Base-by-base conservation (phyloP, 2,329 filamentous ascomycete genomes). In the Cercospora janseana region DNA sequence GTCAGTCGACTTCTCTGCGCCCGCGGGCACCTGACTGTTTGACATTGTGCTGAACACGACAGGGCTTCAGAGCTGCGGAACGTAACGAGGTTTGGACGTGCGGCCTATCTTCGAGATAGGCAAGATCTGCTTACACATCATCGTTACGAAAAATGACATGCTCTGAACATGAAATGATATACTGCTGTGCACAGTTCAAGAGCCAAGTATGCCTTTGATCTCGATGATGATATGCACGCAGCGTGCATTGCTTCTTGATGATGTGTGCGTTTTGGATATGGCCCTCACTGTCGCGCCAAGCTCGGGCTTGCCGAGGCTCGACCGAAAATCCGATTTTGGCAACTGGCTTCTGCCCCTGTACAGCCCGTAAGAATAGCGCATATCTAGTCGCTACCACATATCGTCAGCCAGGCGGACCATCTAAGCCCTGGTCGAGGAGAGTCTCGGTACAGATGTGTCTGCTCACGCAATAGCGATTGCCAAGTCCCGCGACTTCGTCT, bases 311-410 rank as follows among this genome's bases (percentile, higher is more conserved):
- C 41, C 41, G 26, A 31, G 27, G 41, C 26, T n/a, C 20, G 18
- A 44, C 26, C 41, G 26, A 32, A 6, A 15, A n/a, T n/a, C 29
- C 29, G 12, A 32, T n/a, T 44, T 44, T 28, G 28, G 41, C 26
- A 44, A 23, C 32, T 26, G 26, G 24, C 12, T 44, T 44, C 18
- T 18, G 28, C 41, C 41, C 41, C 41, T 44, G 41, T 44, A 32
- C 7, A 6, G 24, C 18, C 15, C 20, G 15, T 10, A 44, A 20
- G 15, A 18, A 44, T 28, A 24, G 16, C 20, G 16, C 13, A 35
- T n/a, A n/a, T n/a, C n/a, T n/a, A n/a, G n/a, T n/a, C n/a, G n/a
- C n/a, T n/a, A n/a, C n/a, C n/a, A n/a, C n/a, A n/a, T n/a, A n/a
- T n/a, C n/a, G n/a, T n/a, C n/a, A n/a, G n/a, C n/a, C n/a, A n/a